Evolutionary conservation across 805 yeast species (phyloP).

Genomic region (Grigorovia yakushimaensis): DNA sequence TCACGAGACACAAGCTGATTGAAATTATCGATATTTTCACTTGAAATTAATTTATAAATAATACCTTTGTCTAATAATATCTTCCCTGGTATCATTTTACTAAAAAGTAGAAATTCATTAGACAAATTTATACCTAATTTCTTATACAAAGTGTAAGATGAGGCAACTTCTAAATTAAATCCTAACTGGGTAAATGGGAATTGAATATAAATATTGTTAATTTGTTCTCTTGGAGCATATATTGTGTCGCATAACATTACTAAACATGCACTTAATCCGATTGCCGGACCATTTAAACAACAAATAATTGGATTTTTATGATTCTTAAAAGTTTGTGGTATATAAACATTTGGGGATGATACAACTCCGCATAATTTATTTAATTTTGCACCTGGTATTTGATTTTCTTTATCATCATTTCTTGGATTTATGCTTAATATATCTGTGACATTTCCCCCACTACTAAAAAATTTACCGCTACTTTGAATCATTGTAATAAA

Average conservation of each 20-base stretch:
- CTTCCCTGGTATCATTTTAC: slow-evolving; percentile 42
- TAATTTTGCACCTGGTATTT: neutral
- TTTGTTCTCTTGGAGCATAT: slow-evolving; percentile 36
- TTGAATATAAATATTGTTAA: slow-evolving; percentile 42
- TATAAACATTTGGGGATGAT: slow-evolving; percentile 54
- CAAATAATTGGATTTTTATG: slow-evolving; percentile 63
- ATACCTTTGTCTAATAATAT: neutral
- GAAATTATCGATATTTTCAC: slow-evolving; percentile 38
- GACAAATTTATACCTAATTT: slow-evolving; percentile 69
- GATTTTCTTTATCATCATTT: neutral
- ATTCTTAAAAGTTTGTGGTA: slow-evolving; percentile 55
- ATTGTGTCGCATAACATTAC: slow-evolving; percentile 66
- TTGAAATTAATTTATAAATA: slow-evolving; percentile 27
- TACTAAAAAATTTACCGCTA: slow-evolving; percentile 66
- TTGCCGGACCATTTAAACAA: slow-evolving; percentile 79
- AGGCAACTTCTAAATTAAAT: slow-evolving; percentile 70
- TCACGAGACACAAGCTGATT: slow-evolving; percentile 19
- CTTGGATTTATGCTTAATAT: slow-evolving; percentile 1
- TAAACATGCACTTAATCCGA: slow-evolving; percentile 67
- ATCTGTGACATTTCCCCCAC: slow-evolving; percentile 57
- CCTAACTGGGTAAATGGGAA: slow-evolving; percentile 79
- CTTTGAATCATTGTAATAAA: slow-evolving; percentile 56
- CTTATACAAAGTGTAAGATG: slow-evolving; percentile 54
- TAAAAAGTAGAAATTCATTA: slow-evolving; percentile 61
- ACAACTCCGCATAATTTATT: slow-evolving; percentile 32